phyloP scores from a whole-genome alignment of 2,329 filamentous ascomycete species.

The Thelonectria rubi region DNA sequence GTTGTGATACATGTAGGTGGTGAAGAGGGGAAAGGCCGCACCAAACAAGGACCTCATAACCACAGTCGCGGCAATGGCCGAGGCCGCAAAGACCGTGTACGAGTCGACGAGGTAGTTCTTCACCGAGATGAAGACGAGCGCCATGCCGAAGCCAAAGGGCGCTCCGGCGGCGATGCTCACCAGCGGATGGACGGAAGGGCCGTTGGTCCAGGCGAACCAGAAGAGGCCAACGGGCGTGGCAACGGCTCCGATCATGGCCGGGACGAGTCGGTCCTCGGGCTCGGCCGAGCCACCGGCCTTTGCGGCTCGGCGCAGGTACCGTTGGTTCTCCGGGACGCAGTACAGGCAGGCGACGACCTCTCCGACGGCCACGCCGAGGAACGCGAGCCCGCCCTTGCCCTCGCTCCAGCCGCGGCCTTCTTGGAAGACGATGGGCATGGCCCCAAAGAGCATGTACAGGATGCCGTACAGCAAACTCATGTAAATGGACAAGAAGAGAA shows the following conservation, averaged over 20 bases:
- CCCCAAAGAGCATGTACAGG: conserved; percentile 77
- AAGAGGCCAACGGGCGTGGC: conserved; percentile 35
- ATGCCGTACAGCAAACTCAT: conserved; percentile 80
- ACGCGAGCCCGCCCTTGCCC: conserved; percentile 32
- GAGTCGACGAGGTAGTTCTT: conserved; percentile 35
- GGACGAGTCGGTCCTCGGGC: conserved; percentile 31
- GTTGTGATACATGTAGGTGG: conserved; percentile 31
- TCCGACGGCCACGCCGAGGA: conserved; percentile 35
- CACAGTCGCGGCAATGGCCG: conserved; percentile 34
- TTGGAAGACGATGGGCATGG: conserved; percentile 71
- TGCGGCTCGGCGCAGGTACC: conserved; percentile 23
- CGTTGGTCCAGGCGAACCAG: conserved; percentile 37
- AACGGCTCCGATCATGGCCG: conserved; percentile 35
- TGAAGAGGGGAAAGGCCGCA: conserved; percentile 34
- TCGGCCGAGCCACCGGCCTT: conserved; percentile 25
- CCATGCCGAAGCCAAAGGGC: conserved; percentile 32
- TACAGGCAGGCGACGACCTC: conserved; percentile 27
- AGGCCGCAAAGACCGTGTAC: conserved; percentile 33
- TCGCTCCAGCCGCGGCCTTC: conserved; percentile 49
- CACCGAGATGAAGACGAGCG: conserved; percentile 35
- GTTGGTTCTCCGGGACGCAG: conserved; percentile 29
- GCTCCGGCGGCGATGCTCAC: conserved; percentile 31
- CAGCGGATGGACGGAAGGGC: conserved; percentile 31
- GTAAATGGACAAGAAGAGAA: conserved; percentile 81
- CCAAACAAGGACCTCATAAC: conserved; percentile 32